phyloP scores from a whole-genome alignment of 331 rosid genomes.

The Rosa hybrid region DNA sequence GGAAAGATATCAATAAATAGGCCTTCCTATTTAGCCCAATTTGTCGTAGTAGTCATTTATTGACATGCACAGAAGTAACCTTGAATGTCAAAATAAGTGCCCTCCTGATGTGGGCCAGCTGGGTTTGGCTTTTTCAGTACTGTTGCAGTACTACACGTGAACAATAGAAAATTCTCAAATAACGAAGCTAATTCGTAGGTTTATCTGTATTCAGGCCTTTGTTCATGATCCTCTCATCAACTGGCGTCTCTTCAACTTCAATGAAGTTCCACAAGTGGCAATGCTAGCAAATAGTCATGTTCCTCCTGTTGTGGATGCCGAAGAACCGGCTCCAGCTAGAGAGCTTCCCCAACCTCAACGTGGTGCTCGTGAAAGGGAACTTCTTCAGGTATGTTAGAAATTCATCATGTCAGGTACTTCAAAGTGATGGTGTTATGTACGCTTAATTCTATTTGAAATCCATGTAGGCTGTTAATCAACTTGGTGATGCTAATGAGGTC shows the following conservation, averaged over 20 bases:
- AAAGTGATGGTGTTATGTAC: not conserved
- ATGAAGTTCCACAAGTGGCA: constrained; percentile 96
- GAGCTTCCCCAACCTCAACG: constrained; percentile 93
- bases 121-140: not conserved
- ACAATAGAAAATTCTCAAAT: not conserved
- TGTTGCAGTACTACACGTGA: not conserved
- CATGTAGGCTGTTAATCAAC: constrained; percentile 90
- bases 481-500: constrained; percentile 99
- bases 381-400: constrained; percentile 69
- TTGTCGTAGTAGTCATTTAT: not conserved
- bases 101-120: not conserved
- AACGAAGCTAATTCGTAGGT: constrained; percentile 23
- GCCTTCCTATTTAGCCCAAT: constrained; percentile 2
- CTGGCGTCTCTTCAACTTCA: constrained; percentile 99
- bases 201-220: constrained; percentile 67
- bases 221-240: constrained; percentile 98
- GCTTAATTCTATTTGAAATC: constrained; percentile 22
- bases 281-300: constrained; percentile 59
- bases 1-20: not conserved
- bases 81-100: not conserved
- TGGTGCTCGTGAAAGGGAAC: constrained; percentile 93
- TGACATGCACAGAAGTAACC: not conserved
- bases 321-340: constrained; percentile 66
- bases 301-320: constrained; percentile 70
- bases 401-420: constrained; percentile 1